Evolutionary conservation across 306 rosid species (phyloP).

Genomic region (Rosa persica): DNA sequence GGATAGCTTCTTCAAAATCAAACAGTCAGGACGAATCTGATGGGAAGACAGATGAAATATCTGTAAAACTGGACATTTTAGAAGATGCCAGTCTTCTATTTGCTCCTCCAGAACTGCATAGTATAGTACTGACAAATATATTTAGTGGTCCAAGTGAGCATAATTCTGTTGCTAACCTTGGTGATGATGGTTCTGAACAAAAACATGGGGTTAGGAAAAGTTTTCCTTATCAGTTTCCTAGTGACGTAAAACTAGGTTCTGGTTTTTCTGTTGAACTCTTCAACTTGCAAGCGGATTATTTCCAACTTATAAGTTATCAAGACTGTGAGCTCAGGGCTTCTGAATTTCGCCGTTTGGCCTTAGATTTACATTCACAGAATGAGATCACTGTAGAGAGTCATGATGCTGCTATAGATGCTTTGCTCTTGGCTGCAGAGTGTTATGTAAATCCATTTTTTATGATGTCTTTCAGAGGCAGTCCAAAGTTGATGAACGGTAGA

Average conservation of each 20-base stretch:
- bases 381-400: slow-evolving; percentile 73
- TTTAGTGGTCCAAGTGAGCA: slow-evolving; percentile 45
- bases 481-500: slow-evolving; percentile 43
- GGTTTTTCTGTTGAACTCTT: slow-evolving; percentile 58
- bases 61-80: slow-evolving; percentile 46
- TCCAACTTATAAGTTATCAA: slow-evolving; percentile 64
- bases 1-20: slow-evolving; percentile 49
- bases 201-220: slow-evolving; percentile 45
- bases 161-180: slow-evolving; percentile 42
- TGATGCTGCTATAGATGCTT: slow-evolving; percentile 90
- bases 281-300: slow-evolving; percentile 81
- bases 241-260: slow-evolving; percentile 52
- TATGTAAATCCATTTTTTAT: slow-evolving; percentile 88
- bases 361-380: slow-evolving; percentile 73
- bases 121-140: slow-evolving; percentile 46
- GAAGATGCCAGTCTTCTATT: slow-evolving; percentile 74
- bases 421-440: slow-evolving; percentile 93
- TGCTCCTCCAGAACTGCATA: slow-evolving; percentile 65
- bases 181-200: slow-evolving; percentile 46
- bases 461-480: slow-evolving; percentile 49
- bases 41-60: slow-evolving; percentile 61
- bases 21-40: slow-evolving; percentile 62
- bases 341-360: slow-evolving; percentile 78
- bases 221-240: slow-evolving; percentile 31
- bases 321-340: slow-evolving; percentile 82